These are phyloP conservation scores for Chlorella sp. DNA, from an alignment of 139 green algal genomes.

Conservation along the genomic window DNA sequence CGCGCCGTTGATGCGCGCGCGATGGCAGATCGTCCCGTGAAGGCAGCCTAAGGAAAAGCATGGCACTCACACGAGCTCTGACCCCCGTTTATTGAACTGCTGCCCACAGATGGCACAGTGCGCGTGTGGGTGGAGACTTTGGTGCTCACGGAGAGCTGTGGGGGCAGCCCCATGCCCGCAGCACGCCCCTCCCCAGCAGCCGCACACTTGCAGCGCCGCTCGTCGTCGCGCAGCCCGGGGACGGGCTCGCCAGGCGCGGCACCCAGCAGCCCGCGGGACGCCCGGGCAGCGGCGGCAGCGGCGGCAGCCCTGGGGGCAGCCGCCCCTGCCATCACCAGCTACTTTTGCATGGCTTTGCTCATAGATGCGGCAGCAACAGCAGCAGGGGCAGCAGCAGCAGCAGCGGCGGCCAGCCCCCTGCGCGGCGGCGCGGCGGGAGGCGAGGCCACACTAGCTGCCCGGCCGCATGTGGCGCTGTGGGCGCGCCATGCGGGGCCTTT, in stretches of 20 bases:
- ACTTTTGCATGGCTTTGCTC: conserved; percentile 45
- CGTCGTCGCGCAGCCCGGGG: neutral
- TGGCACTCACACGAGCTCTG: neutral
- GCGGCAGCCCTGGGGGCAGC: conserved; percentile 3
- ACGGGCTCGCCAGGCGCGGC: conserved; percentile 14
- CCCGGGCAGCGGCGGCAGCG: neutral
- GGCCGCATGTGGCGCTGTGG: conserved; percentile 16
- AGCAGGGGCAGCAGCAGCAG: neutral
- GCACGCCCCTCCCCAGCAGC: neutral
- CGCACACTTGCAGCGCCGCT: neutral
- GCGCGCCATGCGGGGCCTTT: neutral
- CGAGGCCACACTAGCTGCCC: neutral
- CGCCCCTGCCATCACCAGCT: conserved; percentile 24
- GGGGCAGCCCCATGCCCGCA: neutral
- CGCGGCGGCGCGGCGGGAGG: neutral
- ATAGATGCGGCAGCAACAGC: neutral
- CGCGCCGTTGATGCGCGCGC: too few relatives aligned
- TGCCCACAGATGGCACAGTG: conserved; percentile 21
- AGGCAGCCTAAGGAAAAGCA: too few relatives aligned
- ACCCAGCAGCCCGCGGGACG: conserved; percentile 21
- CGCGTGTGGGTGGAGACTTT: conserved; percentile 43
- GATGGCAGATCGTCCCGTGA: too few relatives aligned
- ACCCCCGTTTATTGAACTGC: neutral
- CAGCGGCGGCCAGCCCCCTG: neutral
- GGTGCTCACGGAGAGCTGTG: neutral